These are phyloP conservation scores for Prunus yedoensis DNA, from an alignment of 331 rosid genomes.

Conservation along the genomic window DNA sequence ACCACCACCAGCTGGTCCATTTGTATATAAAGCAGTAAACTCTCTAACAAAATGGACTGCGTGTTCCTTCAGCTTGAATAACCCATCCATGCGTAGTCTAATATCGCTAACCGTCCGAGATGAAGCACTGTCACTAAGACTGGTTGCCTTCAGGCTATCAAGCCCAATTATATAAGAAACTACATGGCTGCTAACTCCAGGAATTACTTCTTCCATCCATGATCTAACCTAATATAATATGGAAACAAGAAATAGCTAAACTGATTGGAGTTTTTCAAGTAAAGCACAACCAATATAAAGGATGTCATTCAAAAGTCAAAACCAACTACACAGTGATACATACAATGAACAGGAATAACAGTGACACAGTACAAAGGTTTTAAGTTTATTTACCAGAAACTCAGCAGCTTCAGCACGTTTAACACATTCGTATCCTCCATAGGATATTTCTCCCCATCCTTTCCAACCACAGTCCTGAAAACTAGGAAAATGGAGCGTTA, in stretches of 20 bases:
- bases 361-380: not conserved
- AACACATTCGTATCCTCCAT: conserved; percentile 76
- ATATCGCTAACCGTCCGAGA: conserved; percentile 40
- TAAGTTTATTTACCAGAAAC: conserved; percentile 57
- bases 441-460: conserved; percentile 98
- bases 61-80: conserved; percentile 61
- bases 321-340: not conserved
- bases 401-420: conserved; percentile 86
- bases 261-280: not conserved
- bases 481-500: conserved; percentile 16
- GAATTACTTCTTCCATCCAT: conserved; percentile 83
- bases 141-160: conserved; percentile 75
- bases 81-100: conserved; percentile 90
- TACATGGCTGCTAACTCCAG: conserved; percentile 45
- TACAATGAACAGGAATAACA: not conserved
- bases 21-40: conserved; percentile 81
- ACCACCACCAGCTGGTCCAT: conserved; percentile 97
- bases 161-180: conserved; percentile 76
- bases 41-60: conserved; percentile 68
- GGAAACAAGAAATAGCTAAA: conserved; percentile 8
- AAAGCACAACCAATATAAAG: conserved; percentile 13
- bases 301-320: not conserved
- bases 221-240: conserved; percentile 64
- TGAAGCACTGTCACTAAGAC: conserved; percentile 32
- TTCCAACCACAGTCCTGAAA: conserved; percentile 88